phyloP scores from a whole-genome alignment of 345 rosid genomes.

The Bruguiera gymnorhiza region DNA sequence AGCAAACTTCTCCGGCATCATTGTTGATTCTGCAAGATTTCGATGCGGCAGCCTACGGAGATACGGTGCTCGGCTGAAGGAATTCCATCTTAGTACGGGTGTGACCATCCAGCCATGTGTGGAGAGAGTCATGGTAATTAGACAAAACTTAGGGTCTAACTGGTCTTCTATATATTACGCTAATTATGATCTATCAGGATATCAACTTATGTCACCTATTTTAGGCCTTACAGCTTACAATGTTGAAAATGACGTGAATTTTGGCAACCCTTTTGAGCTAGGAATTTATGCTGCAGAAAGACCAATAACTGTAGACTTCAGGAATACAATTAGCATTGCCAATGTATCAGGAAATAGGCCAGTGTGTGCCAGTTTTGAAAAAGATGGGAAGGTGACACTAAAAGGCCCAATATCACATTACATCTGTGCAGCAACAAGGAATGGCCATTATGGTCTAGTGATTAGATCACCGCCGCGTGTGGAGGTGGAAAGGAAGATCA shows the following conservation, averaged over 20 bases:
- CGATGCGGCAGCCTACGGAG: conserved; percentile 88
- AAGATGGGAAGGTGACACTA: conserved; percentile 56
- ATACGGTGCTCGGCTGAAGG: conserved; percentile 74
- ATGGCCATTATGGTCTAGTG: conserved; percentile 85
- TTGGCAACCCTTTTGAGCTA: conserved; percentile 53
- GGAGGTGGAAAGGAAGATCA: conserved; percentile 37
- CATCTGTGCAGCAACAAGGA: conserved; percentile 54
- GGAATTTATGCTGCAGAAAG: conserved; percentile 43
- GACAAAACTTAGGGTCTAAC: conserved; percentile 60
- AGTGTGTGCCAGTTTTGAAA: conserved; percentile 65
- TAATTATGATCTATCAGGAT: conserved; percentile 75
- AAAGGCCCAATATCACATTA: conserved; percentile 41
- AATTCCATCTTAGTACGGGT: conserved; percentile 62
- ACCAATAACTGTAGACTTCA: conserved; percentile 66
- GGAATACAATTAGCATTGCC: conserved; percentile 21
- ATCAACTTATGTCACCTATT: conserved; percentile 70
- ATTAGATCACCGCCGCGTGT: conserved; percentile 30
- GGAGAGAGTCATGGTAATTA: conserved; percentile 73
- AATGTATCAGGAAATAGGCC: conserved; percentile 39
- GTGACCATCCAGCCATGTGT: conserved; percentile 67
- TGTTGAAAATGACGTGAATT: conserved; percentile 34
- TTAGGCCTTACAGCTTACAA: conserved; percentile 81
- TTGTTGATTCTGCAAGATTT: conserved; percentile 55
- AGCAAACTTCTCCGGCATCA: conserved; percentile 69
- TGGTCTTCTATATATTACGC: conserved; percentile 74